Conservation (phyloP, 1,139 yeast species). For the Magnusiomyces magnusii region DNA sequence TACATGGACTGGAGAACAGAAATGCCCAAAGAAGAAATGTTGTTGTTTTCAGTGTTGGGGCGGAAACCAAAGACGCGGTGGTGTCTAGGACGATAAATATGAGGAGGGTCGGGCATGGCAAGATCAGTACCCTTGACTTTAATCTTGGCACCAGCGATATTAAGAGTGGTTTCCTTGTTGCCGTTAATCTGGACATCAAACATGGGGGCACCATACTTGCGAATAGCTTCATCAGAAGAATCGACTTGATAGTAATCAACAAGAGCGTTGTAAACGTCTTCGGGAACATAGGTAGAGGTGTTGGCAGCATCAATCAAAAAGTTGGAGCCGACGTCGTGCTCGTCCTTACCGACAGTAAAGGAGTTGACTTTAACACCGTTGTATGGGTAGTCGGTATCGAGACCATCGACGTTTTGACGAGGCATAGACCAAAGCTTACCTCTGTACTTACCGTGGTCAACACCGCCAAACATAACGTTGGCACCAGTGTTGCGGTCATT, state of each 20-base stretch:
- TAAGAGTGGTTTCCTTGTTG: background rate
- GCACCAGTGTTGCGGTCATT: background rate
- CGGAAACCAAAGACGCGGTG: background rate
- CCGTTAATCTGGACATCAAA: background rate
- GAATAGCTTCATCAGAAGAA: background rate
- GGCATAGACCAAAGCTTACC: background rate
- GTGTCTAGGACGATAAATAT: background rate
- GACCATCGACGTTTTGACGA: background rate
- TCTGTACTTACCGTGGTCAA: constrained; percentile 2
- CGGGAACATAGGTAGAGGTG: background rate
- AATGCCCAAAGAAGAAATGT: background rate
- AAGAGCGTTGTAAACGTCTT: background rate
- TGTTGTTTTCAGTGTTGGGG: background rate
- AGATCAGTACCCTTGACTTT: background rate
- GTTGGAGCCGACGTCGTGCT: background rate
- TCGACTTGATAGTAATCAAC: background rate
- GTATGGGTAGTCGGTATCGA: background rate
- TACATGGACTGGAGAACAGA: constrained; percentile 1
- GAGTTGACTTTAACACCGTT: background rate
- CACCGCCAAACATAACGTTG: constrained; percentile 1
- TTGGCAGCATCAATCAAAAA: background rate
- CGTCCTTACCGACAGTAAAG: background rate
- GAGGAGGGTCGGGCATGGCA: background rate
- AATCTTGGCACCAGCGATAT: constrained; percentile 1
- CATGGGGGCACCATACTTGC: background rate